Evolutionary conservation across 257 asterid genomes (phyloP).

Genomic region (Salvia splendens): DNA sequence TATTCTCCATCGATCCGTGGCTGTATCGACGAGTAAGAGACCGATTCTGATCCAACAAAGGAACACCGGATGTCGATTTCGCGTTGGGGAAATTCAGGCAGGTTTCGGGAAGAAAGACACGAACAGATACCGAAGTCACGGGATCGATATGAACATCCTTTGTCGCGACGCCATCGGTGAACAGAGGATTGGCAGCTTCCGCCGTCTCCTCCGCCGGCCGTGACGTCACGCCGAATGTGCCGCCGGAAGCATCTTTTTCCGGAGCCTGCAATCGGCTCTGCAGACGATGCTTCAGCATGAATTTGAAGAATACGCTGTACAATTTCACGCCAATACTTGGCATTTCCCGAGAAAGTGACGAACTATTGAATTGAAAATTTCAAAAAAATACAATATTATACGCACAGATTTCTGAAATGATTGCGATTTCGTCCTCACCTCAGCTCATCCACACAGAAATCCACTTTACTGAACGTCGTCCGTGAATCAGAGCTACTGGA

Average conservation of each 20-base stretch:
- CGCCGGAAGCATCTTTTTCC: slow-evolving; percentile 40
- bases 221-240: slow-evolving; percentile 78
- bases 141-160: slow-evolving; percentile 91
- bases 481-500: slow-evolving; percentile 28
- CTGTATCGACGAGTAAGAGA: slow-evolving; percentile 49
- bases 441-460: slow-evolving; percentile 37
- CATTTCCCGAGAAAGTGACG: slow-evolving; percentile 49
- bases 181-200: slow-evolving; percentile 73
- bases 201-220: slow-evolving; percentile 78
- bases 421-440: slow-evolving; percentile 6
- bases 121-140: slow-evolving; percentile 66
- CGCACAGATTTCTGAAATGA: slow-evolving; percentile 12
- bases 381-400: not conserved
- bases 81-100: slow-evolving; percentile 52
- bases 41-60: slow-evolving; percentile 34
- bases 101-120: slow-evolving; percentile 85
- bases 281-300: slow-evolving; percentile 84
- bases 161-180: slow-evolving; percentile 93
- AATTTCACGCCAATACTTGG: slow-evolving; percentile 92
- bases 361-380: not conserved
- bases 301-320: slow-evolving; percentile 88
- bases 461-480: slow-evolving; percentile 40
- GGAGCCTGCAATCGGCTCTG: slow-evolving; percentile 66
- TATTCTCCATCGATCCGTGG: slow-evolving; percentile 37
- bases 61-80: slow-evolving; percentile 39